phyloP scores from a whole-genome alignment of 148 eudicot genomes.

The Arctostaphylos glauca region DNA sequence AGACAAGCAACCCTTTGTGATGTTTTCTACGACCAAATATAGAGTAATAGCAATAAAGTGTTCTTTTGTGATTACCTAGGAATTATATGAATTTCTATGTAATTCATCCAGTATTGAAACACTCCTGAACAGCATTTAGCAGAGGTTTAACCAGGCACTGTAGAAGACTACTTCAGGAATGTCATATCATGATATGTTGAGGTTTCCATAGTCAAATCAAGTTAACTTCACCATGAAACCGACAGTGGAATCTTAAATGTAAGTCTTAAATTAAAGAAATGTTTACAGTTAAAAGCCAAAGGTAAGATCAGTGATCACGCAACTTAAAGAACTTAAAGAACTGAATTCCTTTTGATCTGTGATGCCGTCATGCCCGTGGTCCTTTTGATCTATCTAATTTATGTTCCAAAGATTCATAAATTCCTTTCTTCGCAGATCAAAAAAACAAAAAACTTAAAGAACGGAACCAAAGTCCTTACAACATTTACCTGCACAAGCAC shows the following conservation, averaged over 20 bases:
- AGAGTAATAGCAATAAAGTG: neutral
- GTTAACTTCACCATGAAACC: neutral
- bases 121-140: neutral
- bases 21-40: neutral
- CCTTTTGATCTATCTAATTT: too few species aligned
- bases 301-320: neutral
- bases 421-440: too few species aligned
- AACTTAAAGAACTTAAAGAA: neutral
- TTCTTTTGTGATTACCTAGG: neutral
- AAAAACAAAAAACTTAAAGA: neutral
- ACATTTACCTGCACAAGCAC: constrained; percentile 75
- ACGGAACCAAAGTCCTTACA: neutral
- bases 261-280: neutral
- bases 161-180: neutral
- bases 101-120: neutral
- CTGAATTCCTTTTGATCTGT: too few species aligned
- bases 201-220: constrained; percentile 2
- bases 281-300: neutral
- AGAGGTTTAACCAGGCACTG: neutral
- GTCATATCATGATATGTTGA: neutral
- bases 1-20: neutral
- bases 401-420: too few species aligned
- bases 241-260: neutral
- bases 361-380: too few species aligned
- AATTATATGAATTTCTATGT: neutral